Evolutionary conservation across 257 asterid genomes (phyloP), one percentile per base, ranked within the genome.

Genomic region (Capsicum chinense): DNA sequence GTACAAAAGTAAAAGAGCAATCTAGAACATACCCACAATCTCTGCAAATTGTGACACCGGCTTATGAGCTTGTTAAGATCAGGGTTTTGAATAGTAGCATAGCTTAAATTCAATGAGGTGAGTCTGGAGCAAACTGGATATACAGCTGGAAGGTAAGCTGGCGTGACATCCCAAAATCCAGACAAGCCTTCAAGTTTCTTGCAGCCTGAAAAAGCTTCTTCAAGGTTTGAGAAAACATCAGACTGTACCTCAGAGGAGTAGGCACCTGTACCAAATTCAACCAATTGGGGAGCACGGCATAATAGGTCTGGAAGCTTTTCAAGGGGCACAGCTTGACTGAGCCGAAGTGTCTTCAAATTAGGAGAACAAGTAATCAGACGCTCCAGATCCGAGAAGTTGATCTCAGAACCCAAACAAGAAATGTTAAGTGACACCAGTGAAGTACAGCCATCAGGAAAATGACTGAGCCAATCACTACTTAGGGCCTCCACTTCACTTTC

Each of bases 121-220:
- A 92, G 83, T 50, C 93, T 83, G 0, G 88, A 60, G 88, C 95
- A 92, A 73, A 86, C 90, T 16, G 90, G 85, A 90, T 92, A 89
- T 86, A 92, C 83, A 56, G 93, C 92, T 5, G 93, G 93, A 84
- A 92, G 92, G 85, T 89, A 89, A 85, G 92, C 92, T 17, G 93
- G 92, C 71, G 84, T 83, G 42, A 83, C 93, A 74, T 90, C 95
- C 90, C 92, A 88, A 68, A 92, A 90, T 14, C 92, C 91, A 4
- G 95, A 92, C 87, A 91, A 79, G 69, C 90, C 88, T 83, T 87
- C 80, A 73, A 90, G 91, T 56, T 84, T 84, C 88, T 89, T 89
- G 85, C 92, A 87, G 63, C 87, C 85, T 9, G 92, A 87, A 86
- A 90, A 89, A 52, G 92, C 90, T 56, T 88, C 89, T 9, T 88